These are phyloP conservation scores for Cadophora gregata DNA, from an alignment of 2,329 filamentous ascomycete species.

Conservation along the genomic window DNA sequence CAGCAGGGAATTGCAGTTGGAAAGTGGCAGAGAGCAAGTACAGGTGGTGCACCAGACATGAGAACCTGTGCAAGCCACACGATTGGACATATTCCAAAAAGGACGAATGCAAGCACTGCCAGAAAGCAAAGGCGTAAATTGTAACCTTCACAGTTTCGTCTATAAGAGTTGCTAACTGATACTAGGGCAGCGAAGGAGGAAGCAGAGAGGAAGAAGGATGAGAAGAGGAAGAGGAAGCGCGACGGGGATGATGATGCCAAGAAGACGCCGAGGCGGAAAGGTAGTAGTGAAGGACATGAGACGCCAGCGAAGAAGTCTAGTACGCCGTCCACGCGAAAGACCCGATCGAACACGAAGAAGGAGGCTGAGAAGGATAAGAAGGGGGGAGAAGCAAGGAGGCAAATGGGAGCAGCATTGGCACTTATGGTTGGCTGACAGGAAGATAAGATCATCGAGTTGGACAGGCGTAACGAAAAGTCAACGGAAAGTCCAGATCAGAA, in stretches of 20 bases:
- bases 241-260: not conserved
- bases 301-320: not conserved
- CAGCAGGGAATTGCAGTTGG: not conserved
- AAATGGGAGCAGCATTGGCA: not conserved
- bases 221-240: conserved; percentile 6
- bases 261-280: not conserved
- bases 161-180: not conserved
- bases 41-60: conserved; percentile 14
- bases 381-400: not conserved
- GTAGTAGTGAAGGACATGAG: not conserved
- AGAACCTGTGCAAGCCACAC: conserved; percentile 11
- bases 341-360: not conserved
- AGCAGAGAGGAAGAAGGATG: not conserved
- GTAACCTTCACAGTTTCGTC: not conserved
- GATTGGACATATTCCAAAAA: conserved; percentile 18
- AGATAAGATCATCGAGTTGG: not conserved
- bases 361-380: not conserved
- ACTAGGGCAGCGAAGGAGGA: conserved; percentile 2
- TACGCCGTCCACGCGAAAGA: not conserved
- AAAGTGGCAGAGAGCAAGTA: not conserved
- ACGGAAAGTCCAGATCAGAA: not conserved
- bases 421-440: not conserved
- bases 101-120: conserved; percentile 11
- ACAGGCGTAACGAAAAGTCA: not conserved
- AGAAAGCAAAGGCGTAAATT: not conserved